These are phyloP conservation scores for Adansonia digitata DNA, from an alignment of 345 rosid genomes.

Conservation along the genomic window DNA sequence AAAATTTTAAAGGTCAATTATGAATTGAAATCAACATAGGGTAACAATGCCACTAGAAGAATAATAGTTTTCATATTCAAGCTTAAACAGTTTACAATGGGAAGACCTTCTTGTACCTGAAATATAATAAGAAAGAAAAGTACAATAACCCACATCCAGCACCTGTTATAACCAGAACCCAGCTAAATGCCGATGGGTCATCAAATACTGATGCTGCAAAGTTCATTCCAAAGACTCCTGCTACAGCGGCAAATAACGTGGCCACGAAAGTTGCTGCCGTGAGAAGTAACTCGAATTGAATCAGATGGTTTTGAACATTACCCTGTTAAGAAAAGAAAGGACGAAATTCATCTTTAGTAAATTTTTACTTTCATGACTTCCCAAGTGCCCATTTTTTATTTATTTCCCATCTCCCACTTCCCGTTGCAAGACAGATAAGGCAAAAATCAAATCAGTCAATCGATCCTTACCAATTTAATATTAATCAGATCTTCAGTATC, in stretches of 20 bases:
- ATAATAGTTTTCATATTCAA: neutral
- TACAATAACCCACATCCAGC: conserved; percentile 48
- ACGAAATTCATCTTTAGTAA: neutral
- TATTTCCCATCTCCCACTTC: neutral
- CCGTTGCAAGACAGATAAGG: too few species aligned
- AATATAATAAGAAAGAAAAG: conserved; percentile 59
- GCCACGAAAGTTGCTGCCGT: conserved; percentile 92
- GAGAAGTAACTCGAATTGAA: conserved; percentile 90
- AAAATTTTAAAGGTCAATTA: too few species aligned
- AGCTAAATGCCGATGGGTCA: conserved; percentile 52
- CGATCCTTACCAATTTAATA: conserved; percentile 67
- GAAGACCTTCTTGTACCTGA: conserved; percentile 77
- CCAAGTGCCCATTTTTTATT: neutral
- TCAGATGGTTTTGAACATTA: conserved; percentile 87
- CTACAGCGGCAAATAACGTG: conserved; percentile 76
- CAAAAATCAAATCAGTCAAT: neutral
- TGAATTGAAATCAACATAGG: too few species aligned
- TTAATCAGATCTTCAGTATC: conserved; percentile 96
- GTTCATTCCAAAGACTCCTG: conserved; percentile 91
- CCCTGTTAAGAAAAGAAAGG: conserved; percentile 45
- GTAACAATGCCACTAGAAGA: neutral
- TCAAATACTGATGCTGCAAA: conserved; percentile 61
- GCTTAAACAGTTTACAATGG: conserved; percentile 43
- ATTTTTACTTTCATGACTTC: neutral
- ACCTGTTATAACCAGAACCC: conserved; percentile 73